Percentiles rank a stretch among this genome's conserved stretches.
These are phyloP conservation scores for Vigna nakashimae DNA, from an alignment of 306 rosid species.

Conservation along the genomic window DNA sequence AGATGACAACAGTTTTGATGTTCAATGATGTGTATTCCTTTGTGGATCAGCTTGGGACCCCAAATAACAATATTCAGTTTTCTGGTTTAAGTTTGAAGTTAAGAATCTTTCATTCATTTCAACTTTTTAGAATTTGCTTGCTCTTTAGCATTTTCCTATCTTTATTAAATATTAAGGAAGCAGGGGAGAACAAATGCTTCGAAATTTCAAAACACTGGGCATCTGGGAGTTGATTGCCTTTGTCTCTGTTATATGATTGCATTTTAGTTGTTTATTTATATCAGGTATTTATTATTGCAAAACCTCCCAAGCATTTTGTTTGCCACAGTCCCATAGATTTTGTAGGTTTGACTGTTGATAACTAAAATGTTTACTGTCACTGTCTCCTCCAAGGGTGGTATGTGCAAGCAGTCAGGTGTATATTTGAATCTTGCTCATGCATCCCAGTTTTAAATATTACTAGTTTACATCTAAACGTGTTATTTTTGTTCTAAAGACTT, in stretches of 20 bases:
- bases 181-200: not conserved
- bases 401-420: conserved; percentile 14
- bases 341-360: conserved; percentile 17
- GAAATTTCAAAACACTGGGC: conserved; percentile 8
- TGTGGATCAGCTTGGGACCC: conserved; percentile 18
- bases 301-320: conserved; percentile 13
- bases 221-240: conserved; percentile 20
- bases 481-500: conserved; percentile 18
- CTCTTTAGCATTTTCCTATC: conserved; percentile 11
- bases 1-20: not conserved
- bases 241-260: not conserved
- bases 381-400: conserved; percentile 14
- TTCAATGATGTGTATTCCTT: conserved; percentile 4
- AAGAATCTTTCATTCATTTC: not conserved
- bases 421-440: not conserved
- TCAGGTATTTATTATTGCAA: conserved; percentile 3
- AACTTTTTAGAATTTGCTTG: not conserved
- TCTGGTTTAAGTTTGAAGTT: conserved; percentile 23
- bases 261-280: conserved; percentile 8
- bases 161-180: conserved; percentile 21
- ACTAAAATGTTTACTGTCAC: not conserved
- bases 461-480: conserved; percentile 24
- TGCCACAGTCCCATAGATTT: not conserved
- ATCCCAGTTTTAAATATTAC: not conserved
- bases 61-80: conserved; percentile 15